Conservation (phyloP, 805 yeast genomes). For the Candida michaelii region DNA sequence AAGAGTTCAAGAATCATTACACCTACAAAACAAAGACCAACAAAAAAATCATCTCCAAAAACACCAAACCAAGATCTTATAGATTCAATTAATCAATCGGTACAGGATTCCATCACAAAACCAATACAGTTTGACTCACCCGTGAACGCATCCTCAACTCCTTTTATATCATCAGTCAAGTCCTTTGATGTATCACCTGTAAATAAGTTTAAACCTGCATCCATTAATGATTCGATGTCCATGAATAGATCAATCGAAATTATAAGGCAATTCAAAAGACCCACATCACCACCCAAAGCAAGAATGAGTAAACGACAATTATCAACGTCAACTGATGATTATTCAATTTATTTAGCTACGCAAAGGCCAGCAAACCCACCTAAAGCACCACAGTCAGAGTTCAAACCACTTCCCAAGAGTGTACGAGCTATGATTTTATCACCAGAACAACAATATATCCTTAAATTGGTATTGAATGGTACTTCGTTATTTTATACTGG, state of each 20-base stretch:
- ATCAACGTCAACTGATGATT: constrained; percentile 3
- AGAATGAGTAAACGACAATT: not conserved
- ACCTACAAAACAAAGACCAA: too few species aligned
- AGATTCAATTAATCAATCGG: constrained; percentile 1
- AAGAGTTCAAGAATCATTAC: too few species aligned
- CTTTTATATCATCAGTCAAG: not conserved
- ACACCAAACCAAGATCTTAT: not conserved
- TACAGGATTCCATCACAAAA: not conserved
- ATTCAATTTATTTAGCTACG: constrained; percentile 10
- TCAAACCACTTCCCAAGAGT: constrained; percentile 18
- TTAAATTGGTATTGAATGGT: constrained; percentile 63
- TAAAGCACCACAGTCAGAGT: not conserved
- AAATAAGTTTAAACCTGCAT: too few species aligned
- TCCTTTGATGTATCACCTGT: not conserved
- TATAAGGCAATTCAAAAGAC: constrained; percentile 1
- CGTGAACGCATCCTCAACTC: not conserved
- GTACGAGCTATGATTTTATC: constrained; percentile 40
- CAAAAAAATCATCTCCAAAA: not conserved
- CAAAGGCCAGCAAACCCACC: constrained; percentile 7
- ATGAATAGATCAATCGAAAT: not conserved
- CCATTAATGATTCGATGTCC: too few species aligned
- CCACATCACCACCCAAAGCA: constrained; percentile 4
- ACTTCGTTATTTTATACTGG: constrained; percentile 87
- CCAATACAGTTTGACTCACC: not conserved
- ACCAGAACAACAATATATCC: constrained; percentile 63